Percentiles rank a stretch among this genome's conserved stretches.
Evolutionary conservation across 148 eudicot species (phyloP).

Genomic region (Camellia lanceoleosa): DNA sequence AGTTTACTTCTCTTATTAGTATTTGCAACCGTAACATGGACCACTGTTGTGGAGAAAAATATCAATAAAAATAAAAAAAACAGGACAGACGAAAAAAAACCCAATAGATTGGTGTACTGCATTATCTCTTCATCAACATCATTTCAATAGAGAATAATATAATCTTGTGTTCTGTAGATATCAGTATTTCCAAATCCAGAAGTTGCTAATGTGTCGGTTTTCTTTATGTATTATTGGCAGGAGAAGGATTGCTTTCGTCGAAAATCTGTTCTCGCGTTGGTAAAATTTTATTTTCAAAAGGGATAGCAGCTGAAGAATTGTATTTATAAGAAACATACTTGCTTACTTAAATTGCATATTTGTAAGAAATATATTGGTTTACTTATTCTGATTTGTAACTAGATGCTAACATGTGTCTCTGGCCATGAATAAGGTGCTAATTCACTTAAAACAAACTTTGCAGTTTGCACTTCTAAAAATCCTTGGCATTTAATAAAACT

Average conservation of each 20-base stretch:
- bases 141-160: not conserved
- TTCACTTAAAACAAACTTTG: conserved; percentile 2
- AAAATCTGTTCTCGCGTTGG: not conserved
- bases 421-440: not conserved
- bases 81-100: not conserved
- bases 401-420: no score
- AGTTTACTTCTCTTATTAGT: conserved; percentile 31
- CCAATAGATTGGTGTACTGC: not conserved
- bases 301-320: conserved; percentile 7
- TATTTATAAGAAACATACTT: not conserved
- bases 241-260: conserved; percentile 40
- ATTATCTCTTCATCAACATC: not conserved
- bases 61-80: not conserved
- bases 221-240: conserved; percentile 23
- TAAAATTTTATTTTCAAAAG: not conserved
- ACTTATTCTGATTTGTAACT: no score
- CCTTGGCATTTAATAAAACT: not conserved
- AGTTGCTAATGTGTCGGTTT: conserved; percentile 3
- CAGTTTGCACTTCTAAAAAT: not conserved
- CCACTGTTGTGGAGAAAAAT: not conserved
- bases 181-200: not conserved
- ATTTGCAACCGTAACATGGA: not conserved
- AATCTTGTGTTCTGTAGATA: not conserved
- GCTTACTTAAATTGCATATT: not conserved
- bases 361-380: no score